Base-by-base conservation (phyloP, 768 basidiomycete genomes). In the Auricularia heimuer region DNA sequence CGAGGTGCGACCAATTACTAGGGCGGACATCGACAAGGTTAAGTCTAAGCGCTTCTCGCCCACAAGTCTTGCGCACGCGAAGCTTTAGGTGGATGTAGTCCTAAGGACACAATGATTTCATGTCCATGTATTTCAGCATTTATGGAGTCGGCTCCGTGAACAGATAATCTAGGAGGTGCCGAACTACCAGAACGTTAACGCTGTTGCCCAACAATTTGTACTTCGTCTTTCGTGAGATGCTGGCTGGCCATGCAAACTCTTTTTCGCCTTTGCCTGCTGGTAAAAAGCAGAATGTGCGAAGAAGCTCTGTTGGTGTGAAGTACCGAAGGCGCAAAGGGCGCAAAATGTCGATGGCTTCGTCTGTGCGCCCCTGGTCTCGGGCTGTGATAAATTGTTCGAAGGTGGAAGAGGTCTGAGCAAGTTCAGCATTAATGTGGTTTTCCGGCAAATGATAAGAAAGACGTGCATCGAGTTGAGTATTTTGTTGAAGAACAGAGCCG, bases 201-300 rank as follows among this genome's bases (percentile, higher is more conserved):
- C 90, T 91, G 73, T 92, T 93, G 18, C 91, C 91, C 64, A 92
- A 86, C 35, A 92, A 76, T 60, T 84, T 81, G 68, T 92, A 92
- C 71, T 85, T 86, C 10, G 87, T 83, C 73, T 89, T 91, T 1
- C 71, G 80, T 2, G 88, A 85, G 10, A 89, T 74, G 2, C 72
- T 72, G 6, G 73, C 68, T 3, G 90, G 89, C 89, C 90, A 93
- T n/a, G 72, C 64, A 69, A 91, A 88, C 10, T 29, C 63, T 21
- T 60, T 8, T 65, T 18, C 44, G 39, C 29, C 60, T n/a, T 42
- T 54, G 12, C 42, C 12, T 29, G 73, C 68, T 1, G 74, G 74
- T 8, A 79, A 77, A 66, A 92, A 87, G 64, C 80, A 78, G 70
- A 89, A 89, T 10, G 92, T 74, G 7, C 86, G 82, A 36, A 92